A percentile compares a stretch with the other conserved stretches of the same genome.
These are phyloP conservation scores for Ichthyophthirius multifiliis DNA, from an alignment of 169 alveolate species.

Conservation along the genomic window DNA sequence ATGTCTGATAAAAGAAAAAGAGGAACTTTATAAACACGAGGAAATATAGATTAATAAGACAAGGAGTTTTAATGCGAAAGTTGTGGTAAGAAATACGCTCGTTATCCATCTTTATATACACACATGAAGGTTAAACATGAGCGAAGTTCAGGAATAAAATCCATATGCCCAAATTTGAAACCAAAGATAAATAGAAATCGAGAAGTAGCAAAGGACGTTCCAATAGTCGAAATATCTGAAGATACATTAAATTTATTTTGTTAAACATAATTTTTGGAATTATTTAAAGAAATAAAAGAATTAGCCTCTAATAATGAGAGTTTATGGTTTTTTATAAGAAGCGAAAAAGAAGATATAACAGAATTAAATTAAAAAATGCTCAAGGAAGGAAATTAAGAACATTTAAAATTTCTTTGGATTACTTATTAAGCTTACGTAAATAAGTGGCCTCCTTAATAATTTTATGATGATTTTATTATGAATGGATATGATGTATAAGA, in stretches of 20 bases:
- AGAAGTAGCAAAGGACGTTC: not conserved
- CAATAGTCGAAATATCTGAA: not conserved
- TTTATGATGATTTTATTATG: not conserved
- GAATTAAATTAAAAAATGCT: not conserved
- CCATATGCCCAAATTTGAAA: not conserved
- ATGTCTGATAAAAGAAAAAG: slow-evolving; percentile 3
- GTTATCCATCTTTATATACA: slow-evolving; percentile 18
- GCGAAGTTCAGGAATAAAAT: not conserved
- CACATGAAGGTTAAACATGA: slow-evolving; percentile 4
- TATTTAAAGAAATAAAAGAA: slow-evolving; percentile 23
- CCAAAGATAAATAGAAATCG: not conserved
- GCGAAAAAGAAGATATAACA: not conserved
- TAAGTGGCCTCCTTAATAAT: not conserved
- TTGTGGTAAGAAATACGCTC: slow-evolving; percentile 14
- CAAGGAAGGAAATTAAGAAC: not conserved
- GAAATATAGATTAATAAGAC: not conserved
- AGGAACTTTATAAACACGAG: not conserved
- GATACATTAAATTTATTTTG: slow-evolving; percentile 6
- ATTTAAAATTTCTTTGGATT: not conserved
- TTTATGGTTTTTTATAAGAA: not conserved
- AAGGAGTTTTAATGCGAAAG: not conserved
- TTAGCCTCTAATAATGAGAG: not conserved
- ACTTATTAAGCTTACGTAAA: not conserved
- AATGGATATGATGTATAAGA: not conserved
- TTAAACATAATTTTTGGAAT: not conserved